Base-by-base conservation (phyloP, 192 early-diverging fungal genomes). In the Kappamyces sp. region DNA sequence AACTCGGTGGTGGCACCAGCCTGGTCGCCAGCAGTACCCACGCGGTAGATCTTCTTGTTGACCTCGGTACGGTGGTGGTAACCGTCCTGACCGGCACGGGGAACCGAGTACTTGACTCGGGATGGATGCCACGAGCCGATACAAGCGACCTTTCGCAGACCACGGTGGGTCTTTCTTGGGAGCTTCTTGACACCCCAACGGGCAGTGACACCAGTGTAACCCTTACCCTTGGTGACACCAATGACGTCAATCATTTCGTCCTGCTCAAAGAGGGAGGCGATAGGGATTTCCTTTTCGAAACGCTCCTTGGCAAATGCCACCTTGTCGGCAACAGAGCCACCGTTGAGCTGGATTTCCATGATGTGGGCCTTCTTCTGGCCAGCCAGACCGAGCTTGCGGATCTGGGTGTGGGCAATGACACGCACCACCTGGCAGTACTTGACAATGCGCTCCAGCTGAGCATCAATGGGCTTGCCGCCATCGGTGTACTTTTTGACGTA, bases 41-140 rank as follows among this genome's bases (percentile, higher is more conserved):
- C 87, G 69, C 94, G 90, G 88, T 97, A 99, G 85, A 99, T 95
- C 89, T 99, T 99, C 91, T 97, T 97, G 90, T 99, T 99, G 64
- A 94, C 74, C 82, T 99, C 97, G 64, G 94, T 97, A 88, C 97
- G 94, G 86, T 97, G 97, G 83, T 99, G 97, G 87, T 93, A 97
- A 85, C 97, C 97, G 81, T 92, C 80, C 86, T 99, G 97, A 93
- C 97, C 97, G 68, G 97, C 90, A 76, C 97, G 94, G 60, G 97
- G 89, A 65, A 99, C 94, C 58, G 97, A 92, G 91, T 86, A 97
- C 92, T 93, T 94, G 74, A 98, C 95, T 60, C 74, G 67, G 64
- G 86, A 84, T 68, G 91, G 90, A 85, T 97, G 92, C 91, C 91
- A 99, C 48, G 92, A 90, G 77, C 96, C 97, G 62, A 99, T 99